Evolutionary conservation across 768 basidiomycete species (phyloP), one percentile per base, ranked within the genome.

Genomic region (Leccinellum albellum): DNA sequence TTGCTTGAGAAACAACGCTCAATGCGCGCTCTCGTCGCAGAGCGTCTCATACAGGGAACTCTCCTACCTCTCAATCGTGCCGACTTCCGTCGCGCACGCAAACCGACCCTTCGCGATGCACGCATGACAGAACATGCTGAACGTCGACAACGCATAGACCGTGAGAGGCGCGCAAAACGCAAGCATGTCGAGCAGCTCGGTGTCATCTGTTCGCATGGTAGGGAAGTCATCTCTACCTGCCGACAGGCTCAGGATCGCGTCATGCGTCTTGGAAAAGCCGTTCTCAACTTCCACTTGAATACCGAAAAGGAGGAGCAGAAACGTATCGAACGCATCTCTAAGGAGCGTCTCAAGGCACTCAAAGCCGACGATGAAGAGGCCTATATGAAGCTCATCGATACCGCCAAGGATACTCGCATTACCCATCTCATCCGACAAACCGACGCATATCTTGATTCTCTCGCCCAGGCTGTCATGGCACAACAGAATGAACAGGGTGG

Each of bases 261-360:
- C 60, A 50, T 60, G 3, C 75, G 79, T 51, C 79, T 99, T 21
- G 89, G 92, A 50, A 85, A 86, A 59, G 81, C 89, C 1, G 88
- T 99, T 7, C 75, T 89, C 61, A 83, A 76, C 55, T 92, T 95
- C 79, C 97, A 99, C 70, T 78, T 78, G 15, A 85, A 87, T 61
- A 94, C 94, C 2, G 97, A 99, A 78, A 95, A 93, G 78, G 96
- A 98, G 74, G 97, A 99, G 72, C 92, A 95, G 82, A 94, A 94
- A 72, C 84, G 96, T 26, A 90, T 99, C 62, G 97, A 98, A 75
- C 80, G 94, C 55, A 86, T 99, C 46, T 87, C 90, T 47, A 98
- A 98, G 78, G 97, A 98, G 73, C 94, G 95, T 91, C 77, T 99
- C 61, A 94, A 91, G 77, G 97, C 96, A 8, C 85, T 98, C 64